Evolutionary conservation across 176 grass and related monocot species (phyloP), one percentile per base, ranked within the genome.

Genomic region (Oryza meyeriana): DNA sequence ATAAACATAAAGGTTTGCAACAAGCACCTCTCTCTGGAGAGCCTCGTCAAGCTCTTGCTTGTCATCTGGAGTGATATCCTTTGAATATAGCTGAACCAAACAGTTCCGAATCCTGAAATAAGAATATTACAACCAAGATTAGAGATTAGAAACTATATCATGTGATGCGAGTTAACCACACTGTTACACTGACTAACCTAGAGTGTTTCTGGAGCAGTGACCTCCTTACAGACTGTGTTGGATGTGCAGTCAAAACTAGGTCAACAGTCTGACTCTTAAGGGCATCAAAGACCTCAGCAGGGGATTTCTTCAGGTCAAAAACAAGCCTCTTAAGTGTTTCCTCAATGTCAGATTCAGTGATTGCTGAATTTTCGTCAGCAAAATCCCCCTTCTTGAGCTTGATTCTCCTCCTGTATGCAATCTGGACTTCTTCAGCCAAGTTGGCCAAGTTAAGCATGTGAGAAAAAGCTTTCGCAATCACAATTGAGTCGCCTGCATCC

Each of bases 401-500:
- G 80, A 85, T 77, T 64, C 92, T 94, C 83, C 92, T 94, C 67
- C 92, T 85, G 71, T 88, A 84, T 0, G 92, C 92, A 20, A 94
- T 83, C 88, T 94, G 92, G 18, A 94, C 92, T 81, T 94, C 92
- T 79, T 94, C 92, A 0, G 92, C 92, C 75, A 94, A 86, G 42
- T 94, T 94, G 63, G 92, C 92, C 83, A 94, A 84, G 79, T 91
- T 94, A 86, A 94, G 92, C 92, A 94, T 94, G 86, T 94, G 86
- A 0, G 88, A 84, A 75, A 94, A 94, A n/a, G 88, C 82, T 77
- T 91, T 94, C n/a, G 88, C 63, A 14, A 94, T 83, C 38, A 94
- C 92, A 77, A 94, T 94, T 29, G 88, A 86, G 29, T 94, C 92
- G 0, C 92, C 92, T 27, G 92, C 71, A 45, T 94, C 92, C 85